Evolutionary conservation across 306 rosid genomes (phyloP), one percentile per base, ranked within the genome.

Genomic region (Vigna mungo): DNA sequence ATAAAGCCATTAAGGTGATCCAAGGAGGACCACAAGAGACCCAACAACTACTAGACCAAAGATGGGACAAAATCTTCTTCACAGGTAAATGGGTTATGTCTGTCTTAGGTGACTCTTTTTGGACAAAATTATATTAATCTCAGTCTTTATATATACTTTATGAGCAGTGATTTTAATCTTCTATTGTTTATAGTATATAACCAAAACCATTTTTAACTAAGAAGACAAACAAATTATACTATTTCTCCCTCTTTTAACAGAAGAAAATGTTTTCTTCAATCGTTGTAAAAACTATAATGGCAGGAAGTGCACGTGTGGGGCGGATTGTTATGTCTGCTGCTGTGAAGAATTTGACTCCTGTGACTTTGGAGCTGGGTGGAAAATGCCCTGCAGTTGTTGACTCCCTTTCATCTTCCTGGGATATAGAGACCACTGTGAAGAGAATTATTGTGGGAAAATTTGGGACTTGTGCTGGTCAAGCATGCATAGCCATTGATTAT

Each of bases 1-100:
- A 23, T 0, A 66, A 77, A 20, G 97, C 91, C 52, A 78, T 92
- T 53, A 90, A 79, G 76, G 88, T 92, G 37, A 25, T 87, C 3
- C 74, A 89, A 82, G 97, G 93, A 0, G 97, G 96, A 10, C 74
- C 87, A 3, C 71, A 77, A 0, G 86, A 82, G 5, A 87, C 87
- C 0, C 74, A 87, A 30, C 75, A 72, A 37, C 83, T 92, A 5
- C 75, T 92, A 1, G 81, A 72, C 9, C 81, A 86, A 41, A 81
- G n/a, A 75, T 92, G 97, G 97, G 96, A 90, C 80, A 92, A 92
- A 36, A 90, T 92, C 32, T 89, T 92, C 74, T 90, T 90, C 61
- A 92, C 97, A 41, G 97, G 96, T 89, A 48, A 12, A 12, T 12
- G 13, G 20, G 5, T 30, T 27, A n/a, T n/a, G 2, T 51, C 1